Conservation (phyloP, 108 stramenopile genomes). For the Skeletonema marinoi region DNA sequence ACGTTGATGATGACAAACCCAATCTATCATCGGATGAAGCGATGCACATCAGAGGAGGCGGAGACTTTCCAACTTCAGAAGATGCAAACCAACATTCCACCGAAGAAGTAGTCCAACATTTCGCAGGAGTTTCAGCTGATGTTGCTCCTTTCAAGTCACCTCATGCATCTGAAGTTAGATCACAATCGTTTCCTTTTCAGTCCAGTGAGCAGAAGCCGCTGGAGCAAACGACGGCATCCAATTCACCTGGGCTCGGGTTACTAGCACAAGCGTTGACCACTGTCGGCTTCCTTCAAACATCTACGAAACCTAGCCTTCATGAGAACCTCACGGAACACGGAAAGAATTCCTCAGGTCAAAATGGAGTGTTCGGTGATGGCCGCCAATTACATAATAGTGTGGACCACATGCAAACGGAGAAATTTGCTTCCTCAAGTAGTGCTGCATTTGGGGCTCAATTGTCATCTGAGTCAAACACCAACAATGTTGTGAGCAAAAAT, state of each 20-base stretch:
- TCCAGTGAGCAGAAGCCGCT: not conserved
- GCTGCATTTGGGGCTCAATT: not conserved
- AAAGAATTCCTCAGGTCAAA: not conserved
- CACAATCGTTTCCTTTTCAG: not conserved
- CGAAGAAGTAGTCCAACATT: not conserved
- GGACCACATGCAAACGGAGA: not conserved
- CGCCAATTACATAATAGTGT: not conserved
- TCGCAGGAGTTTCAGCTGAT: not conserved
- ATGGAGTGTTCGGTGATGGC: not conserved
- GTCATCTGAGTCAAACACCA: not conserved
- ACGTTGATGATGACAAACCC: not conserved
- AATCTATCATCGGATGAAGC: conserved; percentile 15
- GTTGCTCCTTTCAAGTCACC: not conserved
- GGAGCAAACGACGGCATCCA: not conserved
- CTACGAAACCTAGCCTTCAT: not conserved
- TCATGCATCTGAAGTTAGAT: not conserved
- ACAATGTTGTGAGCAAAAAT: not conserved
- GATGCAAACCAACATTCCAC: not conserved
- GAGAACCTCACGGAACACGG: not conserved
- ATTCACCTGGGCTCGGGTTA: not conserved
- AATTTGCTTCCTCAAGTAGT: not conserved
- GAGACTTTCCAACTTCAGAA: conserved; percentile 2
- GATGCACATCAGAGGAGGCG: conserved; percentile 43
- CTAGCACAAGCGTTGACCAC: not conserved
- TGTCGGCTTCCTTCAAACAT: not conserved